Conservation (phyloP, 228 moss, liverwort and hornwort species). For the Sphagnum fallax region DNA sequence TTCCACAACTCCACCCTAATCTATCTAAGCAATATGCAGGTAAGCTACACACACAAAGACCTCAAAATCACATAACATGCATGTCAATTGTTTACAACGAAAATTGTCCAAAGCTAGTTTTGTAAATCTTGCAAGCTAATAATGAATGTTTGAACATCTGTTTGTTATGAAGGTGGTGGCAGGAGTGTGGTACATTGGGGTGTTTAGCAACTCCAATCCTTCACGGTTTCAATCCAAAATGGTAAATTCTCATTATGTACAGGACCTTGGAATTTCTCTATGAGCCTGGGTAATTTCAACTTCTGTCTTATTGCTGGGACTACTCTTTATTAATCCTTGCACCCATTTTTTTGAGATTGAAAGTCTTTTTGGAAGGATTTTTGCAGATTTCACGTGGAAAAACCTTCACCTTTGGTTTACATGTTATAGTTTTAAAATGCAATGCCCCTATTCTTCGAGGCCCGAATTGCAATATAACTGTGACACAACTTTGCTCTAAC, state of each 20-base stretch:
- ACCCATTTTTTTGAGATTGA: neutral
- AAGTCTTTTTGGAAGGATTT: neutral
- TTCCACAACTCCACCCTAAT: conserved; percentile 27
- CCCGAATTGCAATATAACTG: conserved; percentile 9
- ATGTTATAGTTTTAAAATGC: conserved; percentile 28
- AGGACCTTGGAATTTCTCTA: neutral
- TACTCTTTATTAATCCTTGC: neutral
- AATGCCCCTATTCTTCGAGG: conserved; percentile 13
- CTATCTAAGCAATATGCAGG: conserved; percentile 32
- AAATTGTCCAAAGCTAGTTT: neutral
- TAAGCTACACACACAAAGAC: neutral
- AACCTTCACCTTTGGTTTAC: conserved; percentile 34
- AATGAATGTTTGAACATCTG: neutral
- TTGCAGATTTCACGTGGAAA: conserved; percentile 30
- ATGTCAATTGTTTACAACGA: neutral
- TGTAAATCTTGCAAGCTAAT: neutral
- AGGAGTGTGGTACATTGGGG: conserved; percentile 55
- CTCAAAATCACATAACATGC: too few relatives aligned
- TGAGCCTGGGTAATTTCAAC: neutral
- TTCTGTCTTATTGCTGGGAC: neutral
- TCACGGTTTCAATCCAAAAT: conserved; percentile 45
- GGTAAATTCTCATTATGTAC: conserved; percentile 12
- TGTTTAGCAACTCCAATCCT: conserved; percentile 33
- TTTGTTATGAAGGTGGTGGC: conserved; percentile 23
- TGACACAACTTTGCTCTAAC: conserved; percentile 13